Evolutionary conservation across 345 rosid genomes (phyloP).

Genomic region (rapeseed (Brassica napus)): Da-Ae NC_063434.1:26934001-26934500

Average conservation of each 20-base stretch:
- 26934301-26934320: constrained; percentile 2
- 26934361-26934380: background rate
- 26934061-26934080: constrained; percentile 26
- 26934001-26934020: constrained; percentile 30
- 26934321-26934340: background rate
- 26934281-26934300: background rate
- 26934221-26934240: background rate
- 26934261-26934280: background rate
- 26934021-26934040: constrained; percentile 45
- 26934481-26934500: constrained; percentile 27
- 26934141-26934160: constrained; percentile 17
- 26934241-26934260: background rate
- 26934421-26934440: constrained; percentile 6
- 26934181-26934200: background rate
- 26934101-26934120: constrained; percentile 15
- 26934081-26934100: constrained; percentile 16
- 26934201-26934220: background rate
- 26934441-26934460: constrained; percentile 21
- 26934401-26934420: constrained; percentile 20
- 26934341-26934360: background rate
- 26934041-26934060: constrained; percentile 46
- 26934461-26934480: constrained; percentile 36
- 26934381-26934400: constrained; percentile 11
- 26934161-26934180: constrained; percentile 17
- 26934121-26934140: constrained; percentile 19